Percentiles rank a stretch among this genome's conserved stretches.
Conservation (phyloP, 371 early-diverging fungal species). For the Coemansia sp. region DNA sequence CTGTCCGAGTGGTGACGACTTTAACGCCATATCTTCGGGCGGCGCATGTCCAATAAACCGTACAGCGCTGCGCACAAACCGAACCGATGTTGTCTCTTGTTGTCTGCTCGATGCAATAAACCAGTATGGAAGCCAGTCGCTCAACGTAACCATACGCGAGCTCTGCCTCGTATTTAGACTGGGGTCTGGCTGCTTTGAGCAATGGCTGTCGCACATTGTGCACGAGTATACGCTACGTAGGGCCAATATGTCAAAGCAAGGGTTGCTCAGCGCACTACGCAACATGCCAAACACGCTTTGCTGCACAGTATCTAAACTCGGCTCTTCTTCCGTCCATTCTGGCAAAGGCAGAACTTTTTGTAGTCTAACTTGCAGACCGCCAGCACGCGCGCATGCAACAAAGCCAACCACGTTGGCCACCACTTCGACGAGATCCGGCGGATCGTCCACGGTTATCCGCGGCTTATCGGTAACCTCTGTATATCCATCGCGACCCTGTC, state of each 20-base stretch:
- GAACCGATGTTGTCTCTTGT: slow-evolving; percentile 12
- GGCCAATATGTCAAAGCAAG: neutral
- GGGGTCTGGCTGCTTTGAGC: neutral
- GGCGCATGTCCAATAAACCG: slow-evolving; percentile 51
- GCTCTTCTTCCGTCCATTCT: neutral
- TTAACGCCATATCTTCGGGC: slow-evolving; percentile 37
- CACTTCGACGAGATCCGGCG: slow-evolving; percentile 26
- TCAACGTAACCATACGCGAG: slow-evolving; percentile 29
- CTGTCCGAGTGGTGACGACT: slow-evolving; percentile 46
- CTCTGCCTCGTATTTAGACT: neutral
- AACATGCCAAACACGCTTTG: neutral
- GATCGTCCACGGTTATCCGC: slow-evolving; percentile 28
- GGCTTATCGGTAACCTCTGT: slow-evolving; percentile 4
- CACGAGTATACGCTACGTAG: slow-evolving; percentile 9
- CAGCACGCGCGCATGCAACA: slow-evolving; percentile 43
- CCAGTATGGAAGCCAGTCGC: slow-evolving; percentile 52
- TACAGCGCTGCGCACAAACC: slow-evolving; percentile 33
- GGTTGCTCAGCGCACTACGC: neutral
- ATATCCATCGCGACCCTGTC: slow-evolving; percentile 16
- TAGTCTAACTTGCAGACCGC: slow-evolving; percentile 9
- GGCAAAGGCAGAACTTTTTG: no score
- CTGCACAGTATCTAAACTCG: neutral
- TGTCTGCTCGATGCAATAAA: slow-evolving; percentile 46
- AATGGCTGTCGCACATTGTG: slow-evolving; percentile 4
- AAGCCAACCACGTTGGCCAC: slow-evolving; percentile 31